These are phyloP conservation scores for Xylaria sp. DNA, from an alignment of 2,329 filamentous ascomycete species.

Conservation along the genomic window DNA sequence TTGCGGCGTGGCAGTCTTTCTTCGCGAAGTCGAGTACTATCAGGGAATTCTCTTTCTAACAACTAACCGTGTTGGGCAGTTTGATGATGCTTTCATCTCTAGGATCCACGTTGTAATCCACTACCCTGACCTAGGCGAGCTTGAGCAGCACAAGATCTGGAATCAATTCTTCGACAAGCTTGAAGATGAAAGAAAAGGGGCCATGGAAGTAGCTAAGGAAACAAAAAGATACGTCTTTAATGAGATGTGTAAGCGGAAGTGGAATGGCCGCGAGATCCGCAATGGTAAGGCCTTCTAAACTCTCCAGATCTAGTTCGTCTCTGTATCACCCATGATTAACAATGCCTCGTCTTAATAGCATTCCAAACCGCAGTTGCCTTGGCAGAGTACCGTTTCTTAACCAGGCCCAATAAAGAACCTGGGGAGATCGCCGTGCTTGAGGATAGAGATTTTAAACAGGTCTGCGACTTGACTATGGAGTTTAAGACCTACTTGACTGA, in stretches of 20 bases:
- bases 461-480: background rate
- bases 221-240: constrained; percentile 30
- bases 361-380: background rate
- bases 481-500: background rate
- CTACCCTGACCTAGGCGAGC: constrained; percentile 36
- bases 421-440: background rate
- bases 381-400: background rate
- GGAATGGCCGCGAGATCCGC: constrained; percentile 34
- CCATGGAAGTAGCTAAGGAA: background rate
- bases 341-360: background rate
- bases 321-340: background rate
- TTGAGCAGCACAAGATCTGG: constrained; percentile 36
- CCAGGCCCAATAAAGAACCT: background rate
- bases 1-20: constrained; percentile 31
- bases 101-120: constrained; percentile 40
- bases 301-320: background rate
- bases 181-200: constrained; percentile 29
- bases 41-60: constrained; percentile 41
- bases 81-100: constrained; percentile 43
- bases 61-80: constrained; percentile 37
- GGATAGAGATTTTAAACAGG: background rate
- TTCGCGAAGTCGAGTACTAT: constrained; percentile 39
- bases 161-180: constrained; percentile 40
- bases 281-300: constrained; percentile 19
- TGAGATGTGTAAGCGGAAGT: constrained; percentile 24